phyloP scores from a whole-genome alignment of 768 basidiomycete species.

The Tulasnella sp. region DNA sequence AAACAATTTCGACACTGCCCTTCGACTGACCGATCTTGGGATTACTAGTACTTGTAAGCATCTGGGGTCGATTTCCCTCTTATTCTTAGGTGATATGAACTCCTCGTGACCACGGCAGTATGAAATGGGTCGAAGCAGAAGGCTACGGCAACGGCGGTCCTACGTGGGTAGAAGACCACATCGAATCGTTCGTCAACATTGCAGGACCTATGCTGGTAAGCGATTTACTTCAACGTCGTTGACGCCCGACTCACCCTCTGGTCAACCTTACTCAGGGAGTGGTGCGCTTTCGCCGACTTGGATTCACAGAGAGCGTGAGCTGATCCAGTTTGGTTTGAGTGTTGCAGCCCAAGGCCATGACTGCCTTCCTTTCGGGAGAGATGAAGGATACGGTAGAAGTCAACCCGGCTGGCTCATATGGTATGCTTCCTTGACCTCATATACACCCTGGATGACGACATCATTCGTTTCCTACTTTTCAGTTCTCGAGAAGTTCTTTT shows the following conservation, averaged over 20 bases:
- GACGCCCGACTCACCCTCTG: conserved; percentile 2
- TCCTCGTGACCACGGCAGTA: conserved; percentile 39
- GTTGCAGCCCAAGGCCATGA: conserved; percentile 90
- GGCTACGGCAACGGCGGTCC: conserved; percentile 69
- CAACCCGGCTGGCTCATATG: conserved; percentile 69
- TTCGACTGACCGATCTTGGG: not conserved
- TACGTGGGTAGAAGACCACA: conserved; percentile 86
- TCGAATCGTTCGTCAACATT: conserved; percentile 74
- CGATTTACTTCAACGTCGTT: not conserved
- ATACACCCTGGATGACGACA: conserved; percentile 16
- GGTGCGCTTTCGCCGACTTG: conserved; percentile 32
- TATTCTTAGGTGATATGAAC: not conserved
- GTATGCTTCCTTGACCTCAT: conserved; percentile 26
- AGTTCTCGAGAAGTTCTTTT: conserved; percentile 87
- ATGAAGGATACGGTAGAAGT: conserved; percentile 89
- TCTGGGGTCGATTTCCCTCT: not conserved
- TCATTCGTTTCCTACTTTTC: conserved; percentile 8
- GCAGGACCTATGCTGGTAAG: conserved; percentile 78
- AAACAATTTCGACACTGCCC: conserved; percentile 22
- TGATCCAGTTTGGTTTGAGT: too few species aligned
- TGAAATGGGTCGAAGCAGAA: conserved; percentile 95
- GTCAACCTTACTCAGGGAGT: conserved; percentile 47
- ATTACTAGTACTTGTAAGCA: conserved; percentile 70
- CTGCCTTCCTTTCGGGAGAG: conserved; percentile 90
- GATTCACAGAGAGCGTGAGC: not conserved